Conservation (phyloP, 495 filamentous ascomycete species). For the Podospora comata region DNA sequence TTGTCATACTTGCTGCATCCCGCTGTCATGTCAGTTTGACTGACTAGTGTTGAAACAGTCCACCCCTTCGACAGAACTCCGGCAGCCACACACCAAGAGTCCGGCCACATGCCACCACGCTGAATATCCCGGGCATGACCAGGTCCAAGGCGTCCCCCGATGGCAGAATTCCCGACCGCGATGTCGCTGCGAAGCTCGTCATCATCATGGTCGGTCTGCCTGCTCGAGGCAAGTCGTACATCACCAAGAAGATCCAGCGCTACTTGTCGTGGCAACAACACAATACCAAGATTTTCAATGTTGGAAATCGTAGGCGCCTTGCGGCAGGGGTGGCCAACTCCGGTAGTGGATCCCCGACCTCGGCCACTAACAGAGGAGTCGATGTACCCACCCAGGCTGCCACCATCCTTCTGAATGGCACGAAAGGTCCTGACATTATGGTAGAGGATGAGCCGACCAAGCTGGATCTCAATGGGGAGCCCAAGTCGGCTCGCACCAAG, state of each 20-base stretch:
- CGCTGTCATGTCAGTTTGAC: conserved; percentile 13
- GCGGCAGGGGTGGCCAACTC: conserved; percentile 56
- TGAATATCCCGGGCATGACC: conserved; percentile 85
- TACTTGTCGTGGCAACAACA: conserved; percentile 98
- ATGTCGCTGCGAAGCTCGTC: conserved; percentile 92
- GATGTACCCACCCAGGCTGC: conserved; percentile 45
- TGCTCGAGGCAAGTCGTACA: conserved; percentile 93
- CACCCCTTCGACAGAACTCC: conserved; percentile 56
- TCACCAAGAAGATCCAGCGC: conserved; percentile 93
- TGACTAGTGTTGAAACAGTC: conserved; percentile 38
- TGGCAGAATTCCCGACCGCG: conserved; percentile 83
- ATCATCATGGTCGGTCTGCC: conserved; percentile 98
- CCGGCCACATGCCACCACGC: conserved; percentile 73
- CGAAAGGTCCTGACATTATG: conserved; percentile 36
- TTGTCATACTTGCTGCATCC: neutral
- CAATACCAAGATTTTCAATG: conserved; percentile 92
- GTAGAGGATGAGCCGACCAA: conserved; percentile 33
- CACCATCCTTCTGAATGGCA: conserved; percentile 48
- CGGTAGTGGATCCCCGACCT: conserved; percentile 25
- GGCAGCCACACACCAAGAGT: conserved; percentile 58
- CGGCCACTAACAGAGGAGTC: conserved; percentile 24
- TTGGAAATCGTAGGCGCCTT: conserved; percentile 82
- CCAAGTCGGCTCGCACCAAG: conserved; percentile 19
- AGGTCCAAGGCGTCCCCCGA: conserved; percentile 92
- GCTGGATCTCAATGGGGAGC: conserved; percentile 33